A percentile compares a stretch with the other conserved stretches of the same genome.
Evolutionary conservation across 1,139 yeast species (phyloP).

Genomic region (Nakaseomyces glabratus): DNA sequence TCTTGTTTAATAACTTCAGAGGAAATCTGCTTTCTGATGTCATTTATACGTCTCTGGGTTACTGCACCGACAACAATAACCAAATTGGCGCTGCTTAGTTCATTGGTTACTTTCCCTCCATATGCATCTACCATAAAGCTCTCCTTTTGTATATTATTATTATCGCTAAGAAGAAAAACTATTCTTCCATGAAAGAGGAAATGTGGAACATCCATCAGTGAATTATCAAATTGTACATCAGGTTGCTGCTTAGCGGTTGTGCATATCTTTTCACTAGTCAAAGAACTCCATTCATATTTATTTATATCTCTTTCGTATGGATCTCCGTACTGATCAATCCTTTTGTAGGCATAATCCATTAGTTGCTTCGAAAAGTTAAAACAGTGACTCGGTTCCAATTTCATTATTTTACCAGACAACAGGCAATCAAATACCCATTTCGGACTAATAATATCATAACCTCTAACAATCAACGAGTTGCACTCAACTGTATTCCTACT

Average conservation of each 20-base stretch:
- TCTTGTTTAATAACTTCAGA: constrained; percentile 16
- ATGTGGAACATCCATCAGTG: constrained; percentile 16
- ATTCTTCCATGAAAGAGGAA: constrained; percentile 25
- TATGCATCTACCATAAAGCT: constrained; percentile 17
- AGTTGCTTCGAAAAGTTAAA: constrained; percentile 33
- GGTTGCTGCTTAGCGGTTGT: neutral
- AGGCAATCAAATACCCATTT: constrained; percentile 68
- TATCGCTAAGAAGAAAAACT: constrained; percentile 26
- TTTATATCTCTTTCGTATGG: constrained; percentile 36
- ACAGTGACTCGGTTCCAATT: constrained; percentile 54
- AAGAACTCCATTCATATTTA: constrained; percentile 7
- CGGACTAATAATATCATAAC: constrained; percentile 56
- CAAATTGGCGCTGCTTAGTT: constrained; percentile 18
- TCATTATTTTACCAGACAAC: constrained; percentile 35
- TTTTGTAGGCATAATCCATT: constrained; percentile 16
- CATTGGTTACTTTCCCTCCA: constrained; percentile 24
- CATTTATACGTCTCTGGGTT: constrained; percentile 6
- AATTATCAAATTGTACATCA: constrained; percentile 7
- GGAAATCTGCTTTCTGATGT: constrained; percentile 25
- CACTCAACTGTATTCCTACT: constrained; percentile 44
- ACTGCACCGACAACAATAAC: constrained; percentile 17
- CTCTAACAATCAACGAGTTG: constrained; percentile 36
- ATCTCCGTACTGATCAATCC: constrained; percentile 48
- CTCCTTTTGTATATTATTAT: constrained; percentile 8
- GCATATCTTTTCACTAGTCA: neutral